phyloP scores from a whole-genome alignment of 345 rosid genomes.

The Cardamine resedifolia region DNA sequence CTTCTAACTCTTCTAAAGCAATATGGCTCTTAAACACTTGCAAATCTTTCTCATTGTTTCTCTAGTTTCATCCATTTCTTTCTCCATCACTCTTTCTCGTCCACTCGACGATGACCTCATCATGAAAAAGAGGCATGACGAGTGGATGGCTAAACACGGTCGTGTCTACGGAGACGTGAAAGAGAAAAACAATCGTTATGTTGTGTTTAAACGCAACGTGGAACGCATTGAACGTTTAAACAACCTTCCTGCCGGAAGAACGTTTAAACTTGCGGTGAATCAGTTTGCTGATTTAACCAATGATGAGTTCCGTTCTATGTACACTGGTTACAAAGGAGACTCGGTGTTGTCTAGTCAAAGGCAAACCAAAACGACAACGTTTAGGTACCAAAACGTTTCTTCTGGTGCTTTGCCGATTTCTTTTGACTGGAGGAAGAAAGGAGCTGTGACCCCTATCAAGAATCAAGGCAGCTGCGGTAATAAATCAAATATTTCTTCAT shows the following conservation, averaged over 20 bases:
- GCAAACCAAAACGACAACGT: neutral
- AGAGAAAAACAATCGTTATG: conserved; percentile 39
- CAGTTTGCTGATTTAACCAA: conserved; percentile 54
- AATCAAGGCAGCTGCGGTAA: conserved; percentile 45
- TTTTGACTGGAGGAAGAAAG: conserved; percentile 45
- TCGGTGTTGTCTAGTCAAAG: conserved; percentile 1
- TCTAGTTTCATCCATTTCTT: conserved; percentile 18
- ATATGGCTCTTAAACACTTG: conserved; percentile 25
- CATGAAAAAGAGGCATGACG: conserved; percentile 40
- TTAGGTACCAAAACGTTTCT: conserved; percentile 40
- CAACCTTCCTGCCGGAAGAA: conserved; percentile 14
- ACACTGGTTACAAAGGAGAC: conserved; percentile 40
- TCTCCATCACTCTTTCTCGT: conserved; percentile 30
- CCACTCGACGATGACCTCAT: conserved; percentile 30
- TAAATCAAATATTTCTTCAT: too few species aligned
- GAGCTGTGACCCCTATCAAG: conserved; percentile 48
- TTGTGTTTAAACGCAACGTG: conserved; percentile 46
- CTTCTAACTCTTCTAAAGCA: neutral
- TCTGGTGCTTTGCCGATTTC: conserved; percentile 26
- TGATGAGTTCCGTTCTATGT: conserved; percentile 44
- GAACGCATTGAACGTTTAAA: conserved; percentile 43
- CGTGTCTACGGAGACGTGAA: conserved; percentile 37
- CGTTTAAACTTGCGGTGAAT: conserved; percentile 44
- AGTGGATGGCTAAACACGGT: conserved; percentile 43
- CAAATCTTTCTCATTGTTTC: conserved; percentile 18